Conservation (phyloP, 2,329 filamentous ascomycete genomes). For the Cryphonectria japonica region DNA sequence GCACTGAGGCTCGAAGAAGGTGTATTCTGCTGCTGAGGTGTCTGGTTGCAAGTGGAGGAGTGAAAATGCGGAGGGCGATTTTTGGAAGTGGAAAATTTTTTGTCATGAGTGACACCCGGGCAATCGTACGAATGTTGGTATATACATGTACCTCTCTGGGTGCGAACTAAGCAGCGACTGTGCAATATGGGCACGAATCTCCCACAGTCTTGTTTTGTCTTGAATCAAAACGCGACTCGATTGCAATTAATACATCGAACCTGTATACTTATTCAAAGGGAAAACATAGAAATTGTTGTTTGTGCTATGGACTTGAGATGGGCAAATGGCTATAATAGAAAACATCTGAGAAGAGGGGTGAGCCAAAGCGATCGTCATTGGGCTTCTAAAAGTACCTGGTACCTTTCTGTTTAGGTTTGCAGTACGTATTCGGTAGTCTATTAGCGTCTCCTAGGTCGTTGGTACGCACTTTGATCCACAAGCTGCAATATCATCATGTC, state of each 20-base stretch:
- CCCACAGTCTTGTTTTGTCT: neutral
- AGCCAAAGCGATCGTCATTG: neutral
- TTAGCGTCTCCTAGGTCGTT: neutral
- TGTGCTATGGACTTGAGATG: too few species aligned
- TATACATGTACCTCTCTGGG: neutral
- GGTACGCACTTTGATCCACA: neutral
- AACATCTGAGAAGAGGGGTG: neutral
- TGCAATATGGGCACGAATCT: neutral
- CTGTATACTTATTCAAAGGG: too few species aligned
- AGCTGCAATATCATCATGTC: neutral
- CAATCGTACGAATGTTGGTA: neutral
- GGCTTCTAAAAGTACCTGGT: neutral
- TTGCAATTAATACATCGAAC: neutral
- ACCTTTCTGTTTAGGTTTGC: too few species aligned
- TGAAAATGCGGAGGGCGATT: neutral
- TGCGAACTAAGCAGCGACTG: neutral
- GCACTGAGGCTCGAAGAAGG: neutral
- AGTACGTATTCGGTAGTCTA: neutral
- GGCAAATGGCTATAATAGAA: neutral
- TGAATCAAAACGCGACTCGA: neutral
- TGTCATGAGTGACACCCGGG: conserved; percentile 7
- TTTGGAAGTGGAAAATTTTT: conserved; percentile 10
- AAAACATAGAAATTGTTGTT: neutral
- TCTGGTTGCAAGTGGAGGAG: neutral
- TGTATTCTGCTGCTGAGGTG: neutral